Base-by-base conservation (phyloP, 2,329 filamentous ascomycete genomes). In the Leptodontidium sp. region DNA sequence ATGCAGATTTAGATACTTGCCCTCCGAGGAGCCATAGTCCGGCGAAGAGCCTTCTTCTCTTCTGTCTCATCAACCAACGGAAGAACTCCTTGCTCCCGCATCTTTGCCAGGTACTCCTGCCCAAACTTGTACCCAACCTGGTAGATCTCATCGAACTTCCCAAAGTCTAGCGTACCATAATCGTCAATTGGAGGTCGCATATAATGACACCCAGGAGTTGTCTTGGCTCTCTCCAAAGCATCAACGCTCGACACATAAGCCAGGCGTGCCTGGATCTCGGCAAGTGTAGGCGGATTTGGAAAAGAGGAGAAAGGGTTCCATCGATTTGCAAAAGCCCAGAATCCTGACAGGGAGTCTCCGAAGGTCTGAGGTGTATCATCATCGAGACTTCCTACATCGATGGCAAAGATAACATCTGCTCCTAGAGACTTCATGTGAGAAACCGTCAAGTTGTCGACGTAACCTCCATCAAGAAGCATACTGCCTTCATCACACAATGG, bases 141-240 rank as follows among this genome's bases (percentile, higher is more conserved):
- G 77, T 97, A 97, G 65, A 99, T 95, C 84, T 99, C 97, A 76
- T 98, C 95, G 80, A 99, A 99, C 80, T 97, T 98, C 70, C 90
- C 93, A 83, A 99, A 99, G 68, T 99, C 96, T 38, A 99, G 83
- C 1, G 96, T 99, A 4, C 94, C 96, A 75, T 97, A 99, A 1
- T 88, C 86, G 77, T 98, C 96, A 71, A 99, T 92, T 0, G 96
- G 96, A 4, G 97, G 97, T 0, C 96, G 88, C 93, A 99, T 97
- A 80, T 99, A 99, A 64, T 97, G 85, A 80, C 95, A 98, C 0
- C 96, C 96, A 0, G 93, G 89, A 77, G 92, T 95, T 4, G 86
- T 91, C 84, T 99, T 99, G 29, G 96, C 96, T 47, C 94, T 87
- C 80, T 99, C 96, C 32, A 99, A 85, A 32, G 96, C 96, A 79